A percentile compares a stretch with the other conserved stretches of the same genome.
Evolutionary conservation across 2,329 filamentous ascomycete genomes (phyloP).

Genomic region (Ophiostoma montium): DNA sequence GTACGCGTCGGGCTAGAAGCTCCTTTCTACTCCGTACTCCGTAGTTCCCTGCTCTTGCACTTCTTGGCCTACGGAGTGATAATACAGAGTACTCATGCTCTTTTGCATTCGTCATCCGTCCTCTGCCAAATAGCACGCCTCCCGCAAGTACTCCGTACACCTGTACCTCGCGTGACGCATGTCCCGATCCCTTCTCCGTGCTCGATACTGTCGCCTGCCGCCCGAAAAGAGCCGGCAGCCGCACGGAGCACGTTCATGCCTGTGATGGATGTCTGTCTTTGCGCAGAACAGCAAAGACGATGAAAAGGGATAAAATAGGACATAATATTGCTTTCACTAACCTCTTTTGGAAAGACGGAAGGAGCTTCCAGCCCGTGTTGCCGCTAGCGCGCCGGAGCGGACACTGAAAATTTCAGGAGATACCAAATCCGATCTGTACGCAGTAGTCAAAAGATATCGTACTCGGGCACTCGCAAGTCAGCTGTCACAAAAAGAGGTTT

Average conservation of each 20-base stretch:
- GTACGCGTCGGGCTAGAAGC: background rate
- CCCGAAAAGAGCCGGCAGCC: slow-evolving; percentile 1
- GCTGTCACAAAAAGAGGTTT: too few species aligned
- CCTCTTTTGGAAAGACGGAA: too few species aligned
- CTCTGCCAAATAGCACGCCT: too few species aligned
- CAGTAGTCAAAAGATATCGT: too few species aligned
- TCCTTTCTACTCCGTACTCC: background rate
- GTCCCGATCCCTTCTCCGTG: background rate
- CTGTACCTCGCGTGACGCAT: background rate
- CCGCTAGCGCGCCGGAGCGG: too few species aligned
- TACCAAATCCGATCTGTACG: too few species aligned
- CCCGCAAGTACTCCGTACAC: background rate
- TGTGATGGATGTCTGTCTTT: background rate
- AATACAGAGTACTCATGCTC: too few species aligned
- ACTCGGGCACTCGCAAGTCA: too few species aligned
- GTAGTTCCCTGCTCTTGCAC: background rate
- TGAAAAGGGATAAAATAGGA: background rate
- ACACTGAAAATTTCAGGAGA: too few species aligned
- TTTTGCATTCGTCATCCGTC: too few species aligned
- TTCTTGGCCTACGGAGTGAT: too few species aligned
- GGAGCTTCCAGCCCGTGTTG: too few species aligned
- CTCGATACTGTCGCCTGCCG: background rate
- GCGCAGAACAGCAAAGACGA: background rate
- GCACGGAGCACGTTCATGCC: background rate
- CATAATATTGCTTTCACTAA: background rate